Percentiles rank a stretch among this genome's conserved stretches.
These are phyloP conservation scores for Knoxdaviesia proteae DNA, from an alignment of 2,329 filamentous ascomycete species.

Conservation along the genomic window DNA sequence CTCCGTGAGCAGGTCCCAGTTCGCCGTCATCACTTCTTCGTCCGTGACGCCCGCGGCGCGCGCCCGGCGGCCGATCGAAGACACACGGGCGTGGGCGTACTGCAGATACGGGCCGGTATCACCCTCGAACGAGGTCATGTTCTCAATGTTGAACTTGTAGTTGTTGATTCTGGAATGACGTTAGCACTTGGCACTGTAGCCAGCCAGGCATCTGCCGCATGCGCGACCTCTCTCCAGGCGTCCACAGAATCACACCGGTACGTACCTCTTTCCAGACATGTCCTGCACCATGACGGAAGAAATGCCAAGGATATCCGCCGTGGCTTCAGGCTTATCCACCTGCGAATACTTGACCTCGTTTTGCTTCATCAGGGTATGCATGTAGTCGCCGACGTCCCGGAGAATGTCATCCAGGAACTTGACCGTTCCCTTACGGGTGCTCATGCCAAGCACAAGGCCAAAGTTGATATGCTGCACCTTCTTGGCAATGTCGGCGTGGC, in stretches of 20 bases:
- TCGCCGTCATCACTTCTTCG: slow-evolving; percentile 38
- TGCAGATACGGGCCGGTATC: slow-evolving; percentile 74
- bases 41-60: slow-evolving; percentile 28
- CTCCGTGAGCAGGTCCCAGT: slow-evolving; percentile 49
- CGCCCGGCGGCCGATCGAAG: slow-evolving; percentile 38
- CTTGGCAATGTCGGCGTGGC: slow-evolving; percentile 42
- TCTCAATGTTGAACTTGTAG: slow-evolving; percentile 57
- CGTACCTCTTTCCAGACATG: slow-evolving; percentile 63
- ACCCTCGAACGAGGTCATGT: slow-evolving; percentile 68
- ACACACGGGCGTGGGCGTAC: slow-evolving; percentile 58
- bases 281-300: slow-evolving; percentile 96
- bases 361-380: slow-evolving; percentile 93
- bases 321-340: slow-evolving; percentile 61
- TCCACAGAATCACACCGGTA: not conserved
- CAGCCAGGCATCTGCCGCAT: not conserved
- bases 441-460: slow-evolving; percentile 51
- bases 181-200: slow-evolving; percentile 3
- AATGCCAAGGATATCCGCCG: slow-evolving; percentile 78
- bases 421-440: slow-evolving; percentile 50
- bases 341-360: slow-evolving; percentile 82
- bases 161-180: slow-evolving; percentile 31
- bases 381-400: slow-evolving; percentile 68
- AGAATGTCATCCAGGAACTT: slow-evolving; percentile 57
- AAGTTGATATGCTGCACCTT: slow-evolving; percentile 61
- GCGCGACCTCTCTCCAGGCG: no score